phyloP scores from a whole-genome alignment of 2,329 filamentous ascomycete genomes.

The Cercospora sp. region DNA sequence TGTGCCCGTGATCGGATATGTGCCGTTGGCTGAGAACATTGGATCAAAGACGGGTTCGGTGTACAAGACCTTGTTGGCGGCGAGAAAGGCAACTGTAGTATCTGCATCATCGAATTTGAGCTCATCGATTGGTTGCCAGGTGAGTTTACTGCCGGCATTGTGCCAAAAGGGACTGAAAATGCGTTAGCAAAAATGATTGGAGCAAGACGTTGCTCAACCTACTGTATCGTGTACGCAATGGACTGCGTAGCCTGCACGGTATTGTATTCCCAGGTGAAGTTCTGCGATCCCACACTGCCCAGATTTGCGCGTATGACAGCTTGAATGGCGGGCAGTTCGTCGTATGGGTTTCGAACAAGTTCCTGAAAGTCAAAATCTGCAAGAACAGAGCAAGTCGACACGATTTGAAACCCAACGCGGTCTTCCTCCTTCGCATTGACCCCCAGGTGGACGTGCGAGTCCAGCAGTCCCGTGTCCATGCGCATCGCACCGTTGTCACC shows the following conservation, averaged over 20 bases:
- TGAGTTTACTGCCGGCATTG: neutral
- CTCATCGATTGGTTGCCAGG: neutral
- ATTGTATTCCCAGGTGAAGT: neutral
- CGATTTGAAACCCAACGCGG: neutral
- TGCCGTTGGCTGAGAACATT: neutral
- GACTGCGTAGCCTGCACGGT: neutral
- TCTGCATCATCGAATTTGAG: neutral
- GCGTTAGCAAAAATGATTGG: neutral
- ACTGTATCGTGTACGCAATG: neutral
- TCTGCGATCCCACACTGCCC: neutral
- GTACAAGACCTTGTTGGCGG: neutral
- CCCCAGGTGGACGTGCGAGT: neutral
- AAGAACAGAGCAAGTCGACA: neutral
- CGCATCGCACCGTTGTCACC: neutral
- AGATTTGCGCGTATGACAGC: neutral
- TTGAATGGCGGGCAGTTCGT: neutral
- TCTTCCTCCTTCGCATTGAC: neutral
- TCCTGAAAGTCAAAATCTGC: neutral
- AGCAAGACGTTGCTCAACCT: neutral
- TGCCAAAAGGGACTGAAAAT: neutral
- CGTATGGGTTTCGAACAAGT: neutral
- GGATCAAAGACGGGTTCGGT: neutral
- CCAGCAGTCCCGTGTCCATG: neutral
- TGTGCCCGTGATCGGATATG: neutral
- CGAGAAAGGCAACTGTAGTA: neutral